Conservation (phyloP, 441 rosid genomes). For the Kokia cookei region DNA sequence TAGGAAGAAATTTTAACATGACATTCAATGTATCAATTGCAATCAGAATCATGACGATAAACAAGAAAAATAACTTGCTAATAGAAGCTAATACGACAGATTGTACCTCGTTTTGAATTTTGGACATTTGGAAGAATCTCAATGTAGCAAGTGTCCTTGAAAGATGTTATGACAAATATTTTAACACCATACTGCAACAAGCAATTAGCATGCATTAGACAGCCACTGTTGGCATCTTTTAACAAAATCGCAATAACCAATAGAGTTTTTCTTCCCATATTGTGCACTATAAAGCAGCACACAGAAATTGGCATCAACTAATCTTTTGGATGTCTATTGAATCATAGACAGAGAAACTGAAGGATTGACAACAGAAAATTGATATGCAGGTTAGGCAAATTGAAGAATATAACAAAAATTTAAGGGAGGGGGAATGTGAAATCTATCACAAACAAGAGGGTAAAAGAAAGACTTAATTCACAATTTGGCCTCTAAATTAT, state of each 20-base stretch:
- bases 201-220: conserved; percentile 14
- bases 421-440: not conserved
- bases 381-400: not conserved
- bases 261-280: not conserved
- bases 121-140: conserved; percentile 55
- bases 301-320: not conserved
- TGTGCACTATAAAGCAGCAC: not conserved
- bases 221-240: not conserved
- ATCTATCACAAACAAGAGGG: conserved; percentile 1
- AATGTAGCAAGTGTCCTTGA: conserved; percentile 73
- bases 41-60: not conserved
- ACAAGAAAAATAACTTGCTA: not conserved
- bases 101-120: conserved; percentile 50
- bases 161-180: conserved; percentile 67
- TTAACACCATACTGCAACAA: conserved; percentile 61
- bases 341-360: not conserved
- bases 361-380: not conserved
- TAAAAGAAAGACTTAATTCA: no score
- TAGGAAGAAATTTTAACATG: not conserved
- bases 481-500: no score
- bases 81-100: not conserved
- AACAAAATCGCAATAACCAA: not conserved
- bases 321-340: not conserved
- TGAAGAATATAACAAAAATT: not conserved
- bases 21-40: not conserved